phyloP scores from a whole-genome alignment of 1,284 basidiomycete genomes.

The Cerrena zonata region DNA sequence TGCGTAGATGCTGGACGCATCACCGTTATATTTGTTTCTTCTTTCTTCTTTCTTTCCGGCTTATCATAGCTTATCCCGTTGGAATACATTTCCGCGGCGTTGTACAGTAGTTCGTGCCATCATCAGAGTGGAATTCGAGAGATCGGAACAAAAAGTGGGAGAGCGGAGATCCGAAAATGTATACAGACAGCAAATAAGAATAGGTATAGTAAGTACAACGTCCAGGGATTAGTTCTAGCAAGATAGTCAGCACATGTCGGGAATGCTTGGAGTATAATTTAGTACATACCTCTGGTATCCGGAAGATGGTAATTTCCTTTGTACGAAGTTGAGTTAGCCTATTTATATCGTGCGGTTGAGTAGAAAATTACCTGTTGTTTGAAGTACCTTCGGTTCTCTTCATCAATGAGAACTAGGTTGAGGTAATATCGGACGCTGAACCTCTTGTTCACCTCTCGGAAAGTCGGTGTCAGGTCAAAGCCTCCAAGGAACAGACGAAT shows the following conservation, averaged over 20 bases:
- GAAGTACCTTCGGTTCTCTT: conserved; percentile 94
- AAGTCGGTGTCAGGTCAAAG: conserved; percentile 96
- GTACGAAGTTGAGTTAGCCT: not conserved
- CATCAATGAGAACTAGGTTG: conserved; percentile 94
- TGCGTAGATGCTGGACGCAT: not conserved
- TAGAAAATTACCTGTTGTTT: conserved; percentile 76
- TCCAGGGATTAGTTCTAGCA: conserved; percentile 22
- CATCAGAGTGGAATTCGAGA: not conserved
- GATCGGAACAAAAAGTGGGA: not conserved
- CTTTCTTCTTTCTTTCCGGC: not conserved
- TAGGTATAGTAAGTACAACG: conserved; percentile 23
- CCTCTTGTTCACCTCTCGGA: conserved; percentile 99
- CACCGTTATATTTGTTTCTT: not conserved
- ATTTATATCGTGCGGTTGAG: no score
- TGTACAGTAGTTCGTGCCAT: not conserved
- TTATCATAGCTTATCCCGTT: not conserved
- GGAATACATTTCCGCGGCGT: no score
- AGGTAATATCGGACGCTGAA: conserved; percentile 96
- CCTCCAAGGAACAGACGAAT: conserved; percentile 97
- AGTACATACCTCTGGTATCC: conserved; percentile 62
- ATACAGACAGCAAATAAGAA: conserved; percentile 19
- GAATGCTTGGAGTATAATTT: not conserved
- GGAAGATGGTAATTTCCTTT: conserved; percentile 69
- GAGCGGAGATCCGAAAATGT: conserved; percentile 23
- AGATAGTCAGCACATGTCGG: not conserved